A percentile compares a stretch with the other conserved stretches of the same genome.
These are phyloP conservation scores for Corchorus capsularis DNA, from an alignment of 345 rosid genomes.

Conservation along the genomic window DNA sequence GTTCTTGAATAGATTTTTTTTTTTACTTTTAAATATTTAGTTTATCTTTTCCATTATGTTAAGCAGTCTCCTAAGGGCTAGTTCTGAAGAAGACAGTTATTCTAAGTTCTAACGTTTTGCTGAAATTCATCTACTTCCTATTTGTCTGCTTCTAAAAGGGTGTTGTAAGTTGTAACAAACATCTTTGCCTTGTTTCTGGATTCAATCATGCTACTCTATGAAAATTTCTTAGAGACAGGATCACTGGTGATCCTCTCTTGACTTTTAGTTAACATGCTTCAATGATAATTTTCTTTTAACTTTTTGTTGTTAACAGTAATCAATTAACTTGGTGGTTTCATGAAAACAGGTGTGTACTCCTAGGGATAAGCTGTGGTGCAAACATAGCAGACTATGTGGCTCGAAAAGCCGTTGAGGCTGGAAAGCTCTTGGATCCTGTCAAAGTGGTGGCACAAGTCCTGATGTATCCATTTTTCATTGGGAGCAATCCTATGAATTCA, in stretches of 20 bases:
- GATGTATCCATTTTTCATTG: slow-evolving; percentile 89
- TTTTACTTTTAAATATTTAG: neutral
- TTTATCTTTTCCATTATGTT: neutral
- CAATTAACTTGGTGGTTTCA: slow-evolving; percentile 11
- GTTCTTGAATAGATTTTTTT: neutral
- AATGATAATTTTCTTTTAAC: neutral
- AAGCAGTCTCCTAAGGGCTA: neutral
- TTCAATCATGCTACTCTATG: neutral
- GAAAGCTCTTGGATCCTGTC: slow-evolving; percentile 76
- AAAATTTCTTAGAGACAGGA: neutral
- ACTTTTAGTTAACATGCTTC: neutral
- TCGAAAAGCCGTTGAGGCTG: slow-evolving; percentile 78
- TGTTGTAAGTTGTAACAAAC: neutral
- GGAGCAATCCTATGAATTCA: slow-evolving; percentile 74
- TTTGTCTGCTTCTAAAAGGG: neutral
- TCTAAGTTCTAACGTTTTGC: neutral
- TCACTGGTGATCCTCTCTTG: neutral
- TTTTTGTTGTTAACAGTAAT: neutral
- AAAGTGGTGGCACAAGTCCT: slow-evolving; percentile 93
- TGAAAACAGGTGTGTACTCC: slow-evolving; percentile 75
- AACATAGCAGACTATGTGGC: slow-evolving; percentile 90
- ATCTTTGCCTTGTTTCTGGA: neutral
- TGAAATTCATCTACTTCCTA: neutral
- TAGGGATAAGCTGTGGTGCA: slow-evolving; percentile 86
- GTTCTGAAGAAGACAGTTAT: neutral